Evolutionary conservation across 176 grass and related monocot genomes (phyloP).

Genomic region (Tillandsia leiboldiana): DNA sequence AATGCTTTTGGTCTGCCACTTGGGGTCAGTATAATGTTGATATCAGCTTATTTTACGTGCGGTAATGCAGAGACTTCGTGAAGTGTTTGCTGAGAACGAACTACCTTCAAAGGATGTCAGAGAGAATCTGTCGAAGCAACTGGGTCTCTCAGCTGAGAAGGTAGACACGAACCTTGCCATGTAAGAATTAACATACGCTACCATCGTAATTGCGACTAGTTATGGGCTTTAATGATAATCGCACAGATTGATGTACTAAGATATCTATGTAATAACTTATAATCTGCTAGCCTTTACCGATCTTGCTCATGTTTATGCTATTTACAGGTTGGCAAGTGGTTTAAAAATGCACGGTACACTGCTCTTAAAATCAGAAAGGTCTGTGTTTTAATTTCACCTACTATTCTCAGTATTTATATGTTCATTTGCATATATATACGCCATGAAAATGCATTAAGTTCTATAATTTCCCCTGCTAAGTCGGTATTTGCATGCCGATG

Average conservation of each 20-base stretch:
- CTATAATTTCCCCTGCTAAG: not conserved
- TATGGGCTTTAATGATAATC: not conserved
- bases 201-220: constrained; percentile 12
- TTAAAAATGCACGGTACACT: constrained; percentile 94
- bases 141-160: constrained; percentile 81
- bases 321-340: constrained; percentile 86
- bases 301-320: not conserved
- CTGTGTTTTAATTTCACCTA: constrained; percentile 6
- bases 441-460: constrained; percentile 5
- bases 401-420: constrained; percentile 23
- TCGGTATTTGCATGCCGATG: no score
- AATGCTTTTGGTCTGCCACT: not conserved
- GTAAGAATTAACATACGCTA: constrained; percentile 3
- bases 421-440: not conserved
- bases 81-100: constrained; percentile 72
- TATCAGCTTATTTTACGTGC: constrained; percentile 11
- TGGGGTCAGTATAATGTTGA: not conserved
- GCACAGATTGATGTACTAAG: no score
- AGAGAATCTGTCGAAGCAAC: constrained; percentile 64
- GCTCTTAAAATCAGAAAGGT: constrained; percentile 79
- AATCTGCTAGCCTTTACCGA: no score
- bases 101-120: constrained; percentile 69
- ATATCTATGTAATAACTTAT: no score
- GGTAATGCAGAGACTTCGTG: constrained; percentile 54
- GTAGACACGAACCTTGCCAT: constrained; percentile 25